Conservation (phyloP, 78 protist genomes). For the Pigoraptor vietnamica region DNA sequence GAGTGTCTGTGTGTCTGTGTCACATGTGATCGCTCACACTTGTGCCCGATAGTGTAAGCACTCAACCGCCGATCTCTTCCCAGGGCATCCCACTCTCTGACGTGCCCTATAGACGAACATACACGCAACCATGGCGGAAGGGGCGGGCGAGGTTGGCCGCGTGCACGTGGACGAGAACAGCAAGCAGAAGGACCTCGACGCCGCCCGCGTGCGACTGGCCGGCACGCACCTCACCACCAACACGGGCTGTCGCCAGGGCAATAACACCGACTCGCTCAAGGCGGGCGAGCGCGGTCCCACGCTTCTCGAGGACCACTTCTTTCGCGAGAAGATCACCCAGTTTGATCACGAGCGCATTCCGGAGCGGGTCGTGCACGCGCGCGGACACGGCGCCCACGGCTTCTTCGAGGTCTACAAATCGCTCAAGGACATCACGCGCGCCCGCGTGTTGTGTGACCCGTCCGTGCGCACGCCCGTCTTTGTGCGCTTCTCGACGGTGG, state of each 20-base stretch:
- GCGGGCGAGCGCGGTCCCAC: constrained; percentile 66
- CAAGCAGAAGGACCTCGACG: background rate
- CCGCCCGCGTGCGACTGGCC: background rate
- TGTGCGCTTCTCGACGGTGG: constrained; percentile 81
- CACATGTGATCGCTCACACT: too few species aligned
- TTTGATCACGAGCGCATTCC: constrained; percentile 76
- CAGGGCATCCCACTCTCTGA: too few species aligned
- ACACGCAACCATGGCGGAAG: background rate
- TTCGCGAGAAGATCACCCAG: constrained; percentile 53
- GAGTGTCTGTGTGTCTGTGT: too few species aligned
- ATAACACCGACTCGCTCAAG: constrained; percentile 49
- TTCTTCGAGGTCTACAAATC: constrained; percentile 52
- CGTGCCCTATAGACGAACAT: too few species aligned
- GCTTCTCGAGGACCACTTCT: constrained; percentile 55
- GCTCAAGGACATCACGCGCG: constrained; percentile 29
- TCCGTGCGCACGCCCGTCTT: constrained; percentile 63
- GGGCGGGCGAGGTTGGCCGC: background rate
- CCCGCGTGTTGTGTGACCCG: constrained; percentile 40
- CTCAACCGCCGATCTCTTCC: too few species aligned
- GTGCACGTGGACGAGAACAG: background rate
- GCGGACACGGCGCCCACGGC: constrained; percentile 76
- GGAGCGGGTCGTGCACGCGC: constrained; percentile 73
- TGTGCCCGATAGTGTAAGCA: too few species aligned
- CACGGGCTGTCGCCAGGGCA: constrained; percentile 48
- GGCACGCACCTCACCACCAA: constrained; percentile 30